Evolutionary conservation across 805 yeast species (phyloP).

Genomic region (Peterozyma toletana): DNA sequence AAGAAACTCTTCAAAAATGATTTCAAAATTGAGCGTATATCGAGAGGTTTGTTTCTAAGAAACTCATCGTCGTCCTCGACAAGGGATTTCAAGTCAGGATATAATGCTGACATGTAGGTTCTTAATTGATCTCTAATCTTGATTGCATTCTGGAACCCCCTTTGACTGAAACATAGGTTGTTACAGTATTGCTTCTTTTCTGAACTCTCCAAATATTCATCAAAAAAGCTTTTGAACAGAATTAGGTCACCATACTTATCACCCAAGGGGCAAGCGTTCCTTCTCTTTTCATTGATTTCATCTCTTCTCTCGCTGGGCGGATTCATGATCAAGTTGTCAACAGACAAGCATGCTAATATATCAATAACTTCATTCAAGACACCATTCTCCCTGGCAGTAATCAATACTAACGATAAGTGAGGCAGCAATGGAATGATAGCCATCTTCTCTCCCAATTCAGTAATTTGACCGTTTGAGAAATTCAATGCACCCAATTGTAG

Average conservation of each 20-base stretch:
- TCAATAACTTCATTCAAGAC: slow-evolving; percentile 66
- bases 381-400: slow-evolving; percentile 52
- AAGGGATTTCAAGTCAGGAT: slow-evolving; percentile 25
- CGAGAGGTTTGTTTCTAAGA: slow-evolving; percentile 26
- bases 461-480: slow-evolving; percentile 60
- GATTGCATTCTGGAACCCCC: slow-evolving; percentile 73
- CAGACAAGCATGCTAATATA: slow-evolving; percentile 87
- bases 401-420: slow-evolving; percentile 76
- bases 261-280: slow-evolving; percentile 67
- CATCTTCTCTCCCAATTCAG: slow-evolving; percentile 78
- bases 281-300: slow-evolving; percentile 71
- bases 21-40: slow-evolving; percentile 56
- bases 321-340: slow-evolving; percentile 77
- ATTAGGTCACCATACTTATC: slow-evolving; percentile 73
- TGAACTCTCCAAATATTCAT: slow-evolving; percentile 36
- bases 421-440: slow-evolving; percentile 90
- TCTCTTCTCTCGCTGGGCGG: slow-evolving; percentile 79
- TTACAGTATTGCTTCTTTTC: slow-evolving; percentile 82
- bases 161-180: slow-evolving; percentile 64
- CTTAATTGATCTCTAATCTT: slow-evolving; percentile 71
- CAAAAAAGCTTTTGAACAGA: slow-evolving; percentile 72
- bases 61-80: slow-evolving; percentile 21
- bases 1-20: slow-evolving; percentile 79
- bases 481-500: slow-evolving; percentile 75
- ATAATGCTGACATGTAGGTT: slow-evolving; percentile 53